These are phyloP conservation scores for Ustilago tritici DNA, from an alignment of 1,284 basidiomycete genomes.

Conservation along the genomic window DNA sequence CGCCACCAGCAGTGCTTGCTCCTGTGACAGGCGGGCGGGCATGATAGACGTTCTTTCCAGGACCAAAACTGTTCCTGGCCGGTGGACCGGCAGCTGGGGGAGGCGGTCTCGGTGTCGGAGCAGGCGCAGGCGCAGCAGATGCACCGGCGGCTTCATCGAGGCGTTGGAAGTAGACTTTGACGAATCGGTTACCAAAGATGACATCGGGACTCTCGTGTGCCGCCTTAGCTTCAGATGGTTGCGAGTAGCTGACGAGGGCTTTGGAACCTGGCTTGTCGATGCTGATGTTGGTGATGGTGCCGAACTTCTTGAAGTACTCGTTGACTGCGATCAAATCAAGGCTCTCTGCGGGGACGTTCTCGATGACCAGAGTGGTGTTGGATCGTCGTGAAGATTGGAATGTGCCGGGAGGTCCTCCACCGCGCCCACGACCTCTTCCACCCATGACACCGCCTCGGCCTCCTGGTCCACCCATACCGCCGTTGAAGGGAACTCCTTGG, in stretches of 20 bases:
- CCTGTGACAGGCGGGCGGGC: slow-evolving; percentile 44
- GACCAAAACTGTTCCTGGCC: slow-evolving; percentile 55
- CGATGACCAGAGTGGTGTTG: slow-evolving; percentile 87
- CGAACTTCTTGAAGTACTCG: slow-evolving; percentile 91
- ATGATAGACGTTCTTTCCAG: slow-evolving; percentile 64
- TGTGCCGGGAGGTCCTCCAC: slow-evolving; percentile 73
- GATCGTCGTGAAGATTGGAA: slow-evolving; percentile 66
- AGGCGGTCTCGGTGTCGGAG: slow-evolving; percentile 78
- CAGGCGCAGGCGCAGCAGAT: slow-evolving; percentile 77
- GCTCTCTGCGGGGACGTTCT: slow-evolving; percentile 89
- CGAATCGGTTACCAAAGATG: slow-evolving; percentile 91
- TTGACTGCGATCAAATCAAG: slow-evolving; percentile 83
- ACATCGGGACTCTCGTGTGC: slow-evolving; percentile 94
- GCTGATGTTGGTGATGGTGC: slow-evolving; percentile 91
- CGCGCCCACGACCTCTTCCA: slow-evolving; percentile 71
- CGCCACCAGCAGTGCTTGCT: slow-evolving; percentile 12
- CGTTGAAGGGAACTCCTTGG: slow-evolving; percentile 21
- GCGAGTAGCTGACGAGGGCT: slow-evolving; percentile 87
- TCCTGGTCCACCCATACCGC: slow-evolving; percentile 27
- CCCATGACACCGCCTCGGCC: slow-evolving; percentile 70
- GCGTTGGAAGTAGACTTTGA: slow-evolving; percentile 75
- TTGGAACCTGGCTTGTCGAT: slow-evolving; percentile 81
- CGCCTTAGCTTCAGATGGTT: slow-evolving; percentile 84
- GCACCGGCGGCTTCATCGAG: slow-evolving; percentile 73
- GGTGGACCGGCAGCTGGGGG: slow-evolving; percentile 17